Percentiles rank a stretch among this genome's conserved stretches.
These are phyloP conservation scores for Blastobotrys proliferans DNA, from an alignment of 1,139 yeast genomes.

Conservation along the genomic window DNA sequence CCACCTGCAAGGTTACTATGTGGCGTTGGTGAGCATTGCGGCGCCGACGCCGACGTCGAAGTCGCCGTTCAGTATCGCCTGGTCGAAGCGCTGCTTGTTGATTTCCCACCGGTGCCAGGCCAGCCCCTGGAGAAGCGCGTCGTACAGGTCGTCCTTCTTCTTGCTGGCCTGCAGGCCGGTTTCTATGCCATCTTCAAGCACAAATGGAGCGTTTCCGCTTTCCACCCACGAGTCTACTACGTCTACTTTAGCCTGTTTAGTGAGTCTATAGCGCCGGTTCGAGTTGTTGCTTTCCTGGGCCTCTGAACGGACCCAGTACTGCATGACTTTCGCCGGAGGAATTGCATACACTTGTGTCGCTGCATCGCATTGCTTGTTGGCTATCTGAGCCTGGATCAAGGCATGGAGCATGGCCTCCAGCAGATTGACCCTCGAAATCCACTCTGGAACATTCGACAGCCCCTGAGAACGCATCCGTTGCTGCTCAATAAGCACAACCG, in stretches of 20 bases:
- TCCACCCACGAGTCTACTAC: conserved; percentile 26
- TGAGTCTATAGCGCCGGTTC: conserved; percentile 16
- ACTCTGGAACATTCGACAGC: conserved; percentile 44
- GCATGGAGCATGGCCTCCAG: conserved; percentile 49
- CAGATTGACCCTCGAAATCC: conserved; percentile 48
- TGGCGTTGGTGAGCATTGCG: background rate
- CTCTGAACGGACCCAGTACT: conserved; percentile 31
- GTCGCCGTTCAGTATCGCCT: too few relatives aligned
- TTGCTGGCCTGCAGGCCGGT: conserved; percentile 7
- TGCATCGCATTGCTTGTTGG: background rate
- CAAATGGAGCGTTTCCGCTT: conserved; percentile 3
- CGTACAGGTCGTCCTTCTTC: conserved; percentile 51
- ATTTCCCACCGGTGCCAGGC: conserved; percentile 49
- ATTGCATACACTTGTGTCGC: conserved; percentile 17
- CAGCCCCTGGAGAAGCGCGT: conserved; percentile 54
- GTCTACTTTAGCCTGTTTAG: conserved; percentile 19
- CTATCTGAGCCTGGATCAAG: conserved; percentile 27
- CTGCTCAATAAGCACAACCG: conserved; percentile 48
- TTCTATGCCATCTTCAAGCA: conserved; percentile 2
- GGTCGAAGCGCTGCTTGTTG: too few relatives aligned
- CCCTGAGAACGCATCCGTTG: conserved; percentile 53
- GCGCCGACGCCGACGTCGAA: too few relatives aligned
- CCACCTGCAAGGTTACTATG: too few relatives aligned
- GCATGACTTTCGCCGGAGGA: conserved; percentile 27
- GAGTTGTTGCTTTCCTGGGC: conserved; percentile 10